Conservation (phyloP, 2,329 filamentous ascomycete genomes). For the Fusarium circinatum region DNA sequence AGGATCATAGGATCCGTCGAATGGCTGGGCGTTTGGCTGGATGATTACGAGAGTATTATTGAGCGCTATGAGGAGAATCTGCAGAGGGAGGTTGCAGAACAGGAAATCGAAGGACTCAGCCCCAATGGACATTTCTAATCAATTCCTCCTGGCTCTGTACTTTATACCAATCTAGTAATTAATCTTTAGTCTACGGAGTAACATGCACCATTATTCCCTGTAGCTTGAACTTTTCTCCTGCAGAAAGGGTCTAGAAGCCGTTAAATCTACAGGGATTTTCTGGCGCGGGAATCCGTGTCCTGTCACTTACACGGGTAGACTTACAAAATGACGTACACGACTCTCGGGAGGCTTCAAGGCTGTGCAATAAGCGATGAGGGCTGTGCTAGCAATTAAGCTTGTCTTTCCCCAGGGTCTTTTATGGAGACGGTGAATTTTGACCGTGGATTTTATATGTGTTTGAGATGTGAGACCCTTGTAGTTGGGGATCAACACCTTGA, state of each 20-base stretch:
- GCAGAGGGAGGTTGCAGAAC: conserved; percentile 23
- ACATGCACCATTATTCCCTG: not conserved
- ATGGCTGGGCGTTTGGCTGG: conserved; percentile 21
- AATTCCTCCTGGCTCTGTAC: not conserved
- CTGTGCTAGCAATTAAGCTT: conserved; percentile 32
- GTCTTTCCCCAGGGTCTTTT: conserved; percentile 17
- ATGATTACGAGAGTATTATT: conserved; percentile 30
- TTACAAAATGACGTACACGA: conserved; percentile 27
- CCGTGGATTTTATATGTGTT: conserved; percentile 12
- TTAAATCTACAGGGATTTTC: not conserved
- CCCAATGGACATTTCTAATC: conserved; percentile 25
- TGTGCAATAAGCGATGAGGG: conserved; percentile 4
- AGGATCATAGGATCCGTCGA: conserved; percentile 31
- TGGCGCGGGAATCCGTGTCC: not conserved
- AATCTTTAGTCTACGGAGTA: not conserved
- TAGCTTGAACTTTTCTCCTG: not conserved
- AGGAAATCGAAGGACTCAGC: conserved; percentile 25
- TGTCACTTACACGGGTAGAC: not conserved
- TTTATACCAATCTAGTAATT: not conserved
- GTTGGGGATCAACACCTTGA: not conserved
- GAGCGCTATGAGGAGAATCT: conserved; percentile 26
- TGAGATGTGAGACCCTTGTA: not conserved
- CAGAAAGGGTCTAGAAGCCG: conserved; percentile 11
- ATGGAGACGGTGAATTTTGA: conserved; percentile 32
- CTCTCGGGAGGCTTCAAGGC: conserved; percentile 12